Conservation (phyloP, 78 protist species). For the Cavenderia fasciculata region DNA sequence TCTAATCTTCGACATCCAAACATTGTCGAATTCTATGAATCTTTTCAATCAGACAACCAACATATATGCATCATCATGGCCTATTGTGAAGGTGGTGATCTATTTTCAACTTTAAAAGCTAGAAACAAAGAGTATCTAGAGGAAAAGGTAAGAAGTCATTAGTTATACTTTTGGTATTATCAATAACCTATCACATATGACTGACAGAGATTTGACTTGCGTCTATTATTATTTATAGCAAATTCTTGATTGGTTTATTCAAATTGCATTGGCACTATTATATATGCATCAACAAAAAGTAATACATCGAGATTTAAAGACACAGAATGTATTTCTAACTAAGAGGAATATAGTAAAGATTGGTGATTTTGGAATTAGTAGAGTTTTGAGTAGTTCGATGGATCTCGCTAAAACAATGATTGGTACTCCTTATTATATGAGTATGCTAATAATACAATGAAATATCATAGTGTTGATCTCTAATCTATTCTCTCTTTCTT, state of each 20-base stretch:
- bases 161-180: not conserved
- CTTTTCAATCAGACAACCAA: slow-evolving; percentile 51
- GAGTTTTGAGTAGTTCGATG: slow-evolving; percentile 5
- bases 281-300: slow-evolving; percentile 64
- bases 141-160: slow-evolving; percentile 13
- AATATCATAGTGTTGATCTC: too few relatives aligned
- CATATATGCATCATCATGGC: slow-evolving; percentile 77
- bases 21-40: slow-evolving; percentile 71
- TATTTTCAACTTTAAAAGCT: slow-evolving; percentile 20
- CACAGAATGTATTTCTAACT: slow-evolving; percentile 72
- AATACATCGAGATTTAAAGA: slow-evolving; percentile 74
- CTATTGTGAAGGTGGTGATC: slow-evolving; percentile 74
- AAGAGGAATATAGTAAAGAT: slow-evolving; percentile 46
- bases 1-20: slow-evolving; percentile 66
- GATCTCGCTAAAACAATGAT: slow-evolving; percentile 64
- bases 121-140: slow-evolving; percentile 8
- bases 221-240: slow-evolving; percentile 25
- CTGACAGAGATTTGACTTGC: too few relatives aligned
- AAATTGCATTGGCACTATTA: slow-evolving; percentile 44
- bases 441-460: too few relatives aligned
- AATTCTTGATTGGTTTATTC: slow-evolving; percentile 77
- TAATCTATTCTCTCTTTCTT: too few relatives aligned
- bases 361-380: slow-evolving; percentile 73
- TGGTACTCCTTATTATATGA: slow-evolving; percentile 76
- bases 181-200: too few relatives aligned